phyloP scores from a whole-genome alignment of 345 rosid species.

The Salix udensis region DNA sequence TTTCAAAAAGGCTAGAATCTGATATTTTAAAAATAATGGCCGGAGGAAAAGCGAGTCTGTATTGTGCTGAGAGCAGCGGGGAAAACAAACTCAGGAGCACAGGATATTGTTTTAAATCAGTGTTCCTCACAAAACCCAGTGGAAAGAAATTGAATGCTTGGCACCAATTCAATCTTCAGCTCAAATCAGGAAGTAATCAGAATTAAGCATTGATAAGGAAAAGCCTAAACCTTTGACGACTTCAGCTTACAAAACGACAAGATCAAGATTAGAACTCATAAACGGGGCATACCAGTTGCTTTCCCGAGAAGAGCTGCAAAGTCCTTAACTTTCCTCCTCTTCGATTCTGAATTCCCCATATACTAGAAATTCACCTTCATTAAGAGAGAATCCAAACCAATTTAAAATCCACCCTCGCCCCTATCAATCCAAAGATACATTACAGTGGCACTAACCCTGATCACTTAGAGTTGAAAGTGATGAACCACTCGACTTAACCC shows the following conservation, averaged over 20 bases:
- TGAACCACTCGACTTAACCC: slow-evolving; percentile 51
- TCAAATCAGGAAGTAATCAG: neutral
- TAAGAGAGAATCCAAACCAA: neutral
- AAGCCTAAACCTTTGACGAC: neutral
- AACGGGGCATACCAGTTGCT: slow-evolving; percentile 56
- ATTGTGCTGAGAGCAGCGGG: neutral
- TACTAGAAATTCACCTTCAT: slow-evolving; percentile 39
- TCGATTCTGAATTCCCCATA: slow-evolving; percentile 37
- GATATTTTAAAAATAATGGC: neutral
- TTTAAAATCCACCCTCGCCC: neutral
- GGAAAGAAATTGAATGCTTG: neutral
- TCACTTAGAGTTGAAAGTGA: slow-evolving; percentile 38
- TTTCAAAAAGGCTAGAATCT: neutral
- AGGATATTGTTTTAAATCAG: neutral
- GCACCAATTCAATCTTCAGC: neutral
- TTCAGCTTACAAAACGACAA: neutral
- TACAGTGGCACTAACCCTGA: slow-evolving; percentile 36
- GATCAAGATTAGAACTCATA: neutral
- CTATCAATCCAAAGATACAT: neutral
- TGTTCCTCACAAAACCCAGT: neutral
- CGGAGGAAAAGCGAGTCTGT: neutral
- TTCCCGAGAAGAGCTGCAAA: slow-evolving; percentile 54
- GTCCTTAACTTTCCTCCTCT: slow-evolving; percentile 30
- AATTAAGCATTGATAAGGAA: neutral
- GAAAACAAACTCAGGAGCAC: neutral